Base-by-base conservation (phyloP, 148 eudicot species). In the Heliamphora exappendiculata region DNA sequence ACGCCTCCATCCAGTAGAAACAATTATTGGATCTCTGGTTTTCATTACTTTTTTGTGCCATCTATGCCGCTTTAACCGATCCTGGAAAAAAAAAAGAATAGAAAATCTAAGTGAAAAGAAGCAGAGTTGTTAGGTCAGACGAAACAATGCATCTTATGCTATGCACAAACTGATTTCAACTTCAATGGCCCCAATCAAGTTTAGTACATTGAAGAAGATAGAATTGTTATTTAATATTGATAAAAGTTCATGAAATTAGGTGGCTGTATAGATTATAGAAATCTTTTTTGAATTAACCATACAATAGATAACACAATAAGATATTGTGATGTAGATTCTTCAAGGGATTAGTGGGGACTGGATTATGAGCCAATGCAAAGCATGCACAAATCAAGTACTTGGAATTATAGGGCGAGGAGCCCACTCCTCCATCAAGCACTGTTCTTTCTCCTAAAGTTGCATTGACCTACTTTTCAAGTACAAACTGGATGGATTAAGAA, bases 1-100 rank as follows among this genome's bases (percentile, higher is more conserved):
- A 19, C 98, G 95, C 74, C 98, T 90, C 98, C 98, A 94, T 67
- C 98, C 98, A 80, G 90, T 86, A 45, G 98, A 94, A 72, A 89
- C 91, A 74, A 88, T 87, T 80, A 90, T 85, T 16, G 98, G 98
- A 73, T 94, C 98, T 84, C 93, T 86, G 13, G 91, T 94, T 85
- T 94, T 94, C 24, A 94, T 79, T 62, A 94, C 93, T 82, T 94
- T 94, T 70, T 87, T 94, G 78, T 94, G 98, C 98, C 98, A 94
- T 82, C 98, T 88, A 83, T 95, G 98, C 57, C 92, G 89, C 85
- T 95, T 95, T 62, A 95, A 75, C 74, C 88, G 90, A 11, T 80
- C 96, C 98, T 95, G 82, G 7, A 72, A 70, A 58, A 39, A 78
- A 45, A 75, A 45, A 76, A 5, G 19, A 20, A 44, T 10, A 1